phyloP scores from a whole-genome alignment of 805 yeast genomes.

The Phaffomyces opuntiae region DNA sequence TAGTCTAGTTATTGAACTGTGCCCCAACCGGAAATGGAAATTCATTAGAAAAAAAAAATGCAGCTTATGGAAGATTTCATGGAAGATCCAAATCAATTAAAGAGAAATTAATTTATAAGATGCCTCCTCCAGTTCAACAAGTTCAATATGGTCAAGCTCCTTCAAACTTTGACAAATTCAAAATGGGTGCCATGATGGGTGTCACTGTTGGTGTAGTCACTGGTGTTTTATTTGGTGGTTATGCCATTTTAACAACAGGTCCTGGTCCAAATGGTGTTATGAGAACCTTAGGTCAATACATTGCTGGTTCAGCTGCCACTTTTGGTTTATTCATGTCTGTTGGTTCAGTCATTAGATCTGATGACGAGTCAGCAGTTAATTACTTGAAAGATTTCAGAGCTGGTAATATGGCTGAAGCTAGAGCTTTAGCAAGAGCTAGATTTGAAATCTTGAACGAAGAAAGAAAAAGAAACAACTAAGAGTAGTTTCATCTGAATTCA shows the following conservation, averaged over 20 bases:
- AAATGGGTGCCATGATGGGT: constrained; percentile 98
- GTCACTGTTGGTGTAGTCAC: constrained; percentile 78
- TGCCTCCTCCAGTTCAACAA: constrained; percentile 58
- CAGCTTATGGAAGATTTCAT: constrained; percentile 11
- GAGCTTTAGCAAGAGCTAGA: constrained; percentile 37
- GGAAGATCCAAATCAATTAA: too few relatives aligned
- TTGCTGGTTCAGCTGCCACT: constrained; percentile 93
- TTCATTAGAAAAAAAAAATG: not conserved
- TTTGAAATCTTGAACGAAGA: constrained; percentile 25
- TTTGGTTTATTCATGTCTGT: constrained; percentile 95
- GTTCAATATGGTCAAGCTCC: constrained; percentile 58
- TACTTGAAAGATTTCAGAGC: constrained; percentile 25
- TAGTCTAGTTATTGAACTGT: not conserved
- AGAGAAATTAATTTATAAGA: not conserved
- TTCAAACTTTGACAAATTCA: constrained; percentile 90
- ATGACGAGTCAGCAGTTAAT: constrained; percentile 27
- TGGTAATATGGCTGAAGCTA: constrained; percentile 33
- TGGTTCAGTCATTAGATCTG: constrained; percentile 88
- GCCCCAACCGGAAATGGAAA: not conserved
- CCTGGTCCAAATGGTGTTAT: constrained; percentile 98
- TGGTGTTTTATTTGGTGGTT: constrained; percentile 91
- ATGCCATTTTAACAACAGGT: constrained; percentile 84
- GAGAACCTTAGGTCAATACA: constrained; percentile 94
- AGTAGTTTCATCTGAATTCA: too few relatives aligned
- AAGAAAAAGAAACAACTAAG: constrained; percentile 14